These are phyloP conservation scores for Elymus sibiricus DNA, from an alignment of 176 grass and related monocot species.

Conservation along the genomic window DNA sequence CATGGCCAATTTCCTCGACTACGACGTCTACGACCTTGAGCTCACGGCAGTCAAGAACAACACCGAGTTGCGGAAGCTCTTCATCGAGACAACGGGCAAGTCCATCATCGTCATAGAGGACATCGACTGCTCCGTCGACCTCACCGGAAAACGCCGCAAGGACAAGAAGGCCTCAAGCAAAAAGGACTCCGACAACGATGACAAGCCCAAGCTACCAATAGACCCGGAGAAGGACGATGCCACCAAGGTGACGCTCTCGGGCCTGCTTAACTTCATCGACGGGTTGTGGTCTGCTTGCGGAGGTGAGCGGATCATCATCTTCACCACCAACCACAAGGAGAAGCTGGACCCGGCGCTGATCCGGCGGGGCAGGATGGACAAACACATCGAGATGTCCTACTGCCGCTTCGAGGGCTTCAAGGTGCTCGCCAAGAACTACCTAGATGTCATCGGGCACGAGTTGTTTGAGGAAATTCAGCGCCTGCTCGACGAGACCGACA, in stretches of 20 bases:
- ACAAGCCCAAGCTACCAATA: no score
- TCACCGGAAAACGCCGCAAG: conserved; percentile 41
- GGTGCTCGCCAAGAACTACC: conserved; percentile 60
- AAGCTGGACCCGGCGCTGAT: conserved; percentile 61
- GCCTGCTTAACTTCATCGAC: conserved; percentile 79
- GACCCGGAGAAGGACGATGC: no score
- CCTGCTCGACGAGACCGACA: conserved; percentile 43
- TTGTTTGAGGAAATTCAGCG: conserved; percentile 12
- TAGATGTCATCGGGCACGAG: conserved; percentile 10
- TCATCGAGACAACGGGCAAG: conserved; percentile 56
- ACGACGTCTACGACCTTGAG: neutral
- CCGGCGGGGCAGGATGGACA: conserved; percentile 70
- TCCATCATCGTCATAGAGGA: conserved; percentile 68
- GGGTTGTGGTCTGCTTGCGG: conserved; percentile 67
- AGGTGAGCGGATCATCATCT: conserved; percentile 42
- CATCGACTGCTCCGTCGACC: conserved; percentile 59
- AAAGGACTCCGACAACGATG: no score
- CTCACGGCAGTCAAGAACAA: conserved; percentile 29
- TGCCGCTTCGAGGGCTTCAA: conserved; percentile 54
- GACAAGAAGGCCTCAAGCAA: neutral
- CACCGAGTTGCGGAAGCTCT: conserved; percentile 67
- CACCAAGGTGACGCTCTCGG: conserved; percentile 41
- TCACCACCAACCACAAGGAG: conserved; percentile 7
- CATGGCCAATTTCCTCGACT: neutral
- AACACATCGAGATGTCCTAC: conserved; percentile 73